phyloP scores from a whole-genome alignment of 768 basidiomycete genomes.

The Leucosporidium scottii region DNA sequence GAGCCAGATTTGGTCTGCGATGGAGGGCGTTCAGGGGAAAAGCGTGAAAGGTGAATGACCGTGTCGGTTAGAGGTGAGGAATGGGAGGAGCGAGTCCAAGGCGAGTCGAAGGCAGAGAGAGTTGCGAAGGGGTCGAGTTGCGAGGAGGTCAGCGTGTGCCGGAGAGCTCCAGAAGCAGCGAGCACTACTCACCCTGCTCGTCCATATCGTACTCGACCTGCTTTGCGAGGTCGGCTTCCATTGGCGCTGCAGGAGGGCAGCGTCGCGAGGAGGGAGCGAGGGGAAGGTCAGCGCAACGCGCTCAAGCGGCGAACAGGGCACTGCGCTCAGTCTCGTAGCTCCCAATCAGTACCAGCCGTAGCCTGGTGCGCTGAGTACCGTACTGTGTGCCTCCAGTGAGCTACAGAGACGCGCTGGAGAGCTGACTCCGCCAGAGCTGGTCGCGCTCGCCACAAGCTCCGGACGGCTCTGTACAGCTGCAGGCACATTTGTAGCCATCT shows the following conservation, averaged over 20 bases:
- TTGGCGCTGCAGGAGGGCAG: slow-evolving; percentile 50
- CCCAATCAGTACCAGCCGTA: background rate
- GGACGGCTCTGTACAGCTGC: no score
- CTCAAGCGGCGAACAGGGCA: background rate
- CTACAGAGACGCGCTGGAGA: background rate
- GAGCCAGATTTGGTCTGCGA: slow-evolving; percentile 86
- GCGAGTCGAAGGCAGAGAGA: background rate
- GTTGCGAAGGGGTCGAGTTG: background rate
- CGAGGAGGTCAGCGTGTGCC: background rate
- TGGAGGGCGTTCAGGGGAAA: background rate
- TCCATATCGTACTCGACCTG: slow-evolving; percentile 99
- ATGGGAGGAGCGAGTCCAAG: background rate
- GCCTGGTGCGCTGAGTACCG: no score
- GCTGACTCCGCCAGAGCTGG: background rate
- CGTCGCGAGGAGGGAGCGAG: background rate
- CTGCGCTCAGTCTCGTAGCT: background rate
- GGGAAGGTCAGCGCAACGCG: background rate
- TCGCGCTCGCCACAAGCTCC: background rate
- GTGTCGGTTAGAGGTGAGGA: background rate
- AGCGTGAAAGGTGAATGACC: background rate
- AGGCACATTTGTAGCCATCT: background rate
- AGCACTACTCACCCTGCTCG: slow-evolving; percentile 66
- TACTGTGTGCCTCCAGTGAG: background rate
- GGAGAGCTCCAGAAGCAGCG: slow-evolving; percentile 2
- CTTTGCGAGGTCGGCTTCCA: slow-evolving; percentile 81